A percentile compares a stretch with the other conserved stretches of the same genome.
Conservation (phyloP, 257 asterid species). For the Jacaranda mimosifolia region DNA sequence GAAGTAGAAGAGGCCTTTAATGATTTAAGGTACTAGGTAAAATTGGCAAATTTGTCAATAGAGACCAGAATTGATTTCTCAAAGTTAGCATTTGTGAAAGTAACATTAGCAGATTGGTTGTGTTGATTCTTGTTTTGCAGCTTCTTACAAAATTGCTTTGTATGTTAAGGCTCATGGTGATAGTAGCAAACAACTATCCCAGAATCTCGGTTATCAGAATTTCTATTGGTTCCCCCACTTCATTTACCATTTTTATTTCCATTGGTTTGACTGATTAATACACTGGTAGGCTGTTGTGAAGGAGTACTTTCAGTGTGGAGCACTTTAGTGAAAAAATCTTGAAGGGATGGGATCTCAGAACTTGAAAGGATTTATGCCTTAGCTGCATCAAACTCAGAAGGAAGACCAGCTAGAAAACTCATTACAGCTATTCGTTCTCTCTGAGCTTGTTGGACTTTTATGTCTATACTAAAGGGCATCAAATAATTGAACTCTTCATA, state of each 20-base stretch:
- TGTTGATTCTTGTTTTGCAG: too few species aligned
- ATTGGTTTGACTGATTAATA: not conserved
- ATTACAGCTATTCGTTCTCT: conserved; percentile 6
- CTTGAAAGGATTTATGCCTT: conserved; percentile 21
- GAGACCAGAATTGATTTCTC: not conserved
- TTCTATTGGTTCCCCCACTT: not conserved
- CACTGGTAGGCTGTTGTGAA: not conserved
- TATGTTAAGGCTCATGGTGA: not conserved
- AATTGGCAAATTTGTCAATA: not conserved
- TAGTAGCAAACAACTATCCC: not conserved
- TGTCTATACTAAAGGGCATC: not conserved
- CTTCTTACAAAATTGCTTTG: not conserved
- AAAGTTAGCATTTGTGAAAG: too few species aligned
- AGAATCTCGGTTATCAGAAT: not conserved
- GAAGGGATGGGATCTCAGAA: conserved; percentile 8
- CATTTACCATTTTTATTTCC: not conserved
- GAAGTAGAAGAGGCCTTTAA: not conserved
- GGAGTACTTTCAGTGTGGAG: not conserved
- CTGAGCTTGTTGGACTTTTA: not conserved
- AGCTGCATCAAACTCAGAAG: not conserved
- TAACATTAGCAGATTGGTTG: not conserved
- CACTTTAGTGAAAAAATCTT: not conserved
- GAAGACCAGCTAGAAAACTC: conserved; percentile 19
- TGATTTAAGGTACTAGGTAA: not conserved
- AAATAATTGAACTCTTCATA: not conserved